Evolutionary conservation across 2,329 filamentous ascomycete species (phyloP).

Genomic region (Verticillium nubilum): DNA sequence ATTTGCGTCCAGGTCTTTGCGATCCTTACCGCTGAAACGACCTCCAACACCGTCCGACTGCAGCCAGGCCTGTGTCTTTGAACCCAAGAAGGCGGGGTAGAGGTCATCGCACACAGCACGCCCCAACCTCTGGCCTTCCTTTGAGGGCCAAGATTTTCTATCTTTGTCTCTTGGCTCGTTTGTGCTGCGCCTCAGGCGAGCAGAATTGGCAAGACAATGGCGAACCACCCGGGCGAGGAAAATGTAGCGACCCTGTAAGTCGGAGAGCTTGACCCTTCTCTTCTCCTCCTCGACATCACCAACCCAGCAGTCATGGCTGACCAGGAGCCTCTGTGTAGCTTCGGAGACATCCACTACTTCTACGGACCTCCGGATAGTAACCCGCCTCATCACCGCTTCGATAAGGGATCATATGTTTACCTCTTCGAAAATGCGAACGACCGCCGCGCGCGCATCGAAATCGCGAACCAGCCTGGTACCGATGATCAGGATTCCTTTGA

Average conservation of each 20-base stretch:
- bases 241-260: constrained; percentile 46
- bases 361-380: constrained; percentile 62
- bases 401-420: constrained; percentile 75
- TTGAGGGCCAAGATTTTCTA: constrained; percentile 2
- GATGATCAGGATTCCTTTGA: constrained; percentile 76
- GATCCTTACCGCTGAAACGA: background rate
- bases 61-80: background rate
- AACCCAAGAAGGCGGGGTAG: background rate
- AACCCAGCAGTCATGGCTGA: constrained; percentile 15
- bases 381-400: constrained; percentile 74
- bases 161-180: constrained; percentile 2
- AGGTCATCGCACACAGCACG: background rate
- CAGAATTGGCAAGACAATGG: constrained; percentile 26
- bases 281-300: background rate
- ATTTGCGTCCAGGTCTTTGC: background rate
- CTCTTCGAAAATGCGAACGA: constrained; percentile 68
- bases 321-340: constrained; percentile 41
- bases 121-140: background rate
- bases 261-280: constrained; percentile 1
- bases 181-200: background rate
- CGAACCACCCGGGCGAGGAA: constrained; percentile 41
- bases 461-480: constrained; percentile 69
- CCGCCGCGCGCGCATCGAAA: constrained; percentile 64
- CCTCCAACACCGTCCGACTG: background rate
- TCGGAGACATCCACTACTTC: constrained; percentile 75